Base-by-base conservation (phyloP, 2,329 filamentous ascomycete genomes). In the Colletotrichum falcatum region DNA sequence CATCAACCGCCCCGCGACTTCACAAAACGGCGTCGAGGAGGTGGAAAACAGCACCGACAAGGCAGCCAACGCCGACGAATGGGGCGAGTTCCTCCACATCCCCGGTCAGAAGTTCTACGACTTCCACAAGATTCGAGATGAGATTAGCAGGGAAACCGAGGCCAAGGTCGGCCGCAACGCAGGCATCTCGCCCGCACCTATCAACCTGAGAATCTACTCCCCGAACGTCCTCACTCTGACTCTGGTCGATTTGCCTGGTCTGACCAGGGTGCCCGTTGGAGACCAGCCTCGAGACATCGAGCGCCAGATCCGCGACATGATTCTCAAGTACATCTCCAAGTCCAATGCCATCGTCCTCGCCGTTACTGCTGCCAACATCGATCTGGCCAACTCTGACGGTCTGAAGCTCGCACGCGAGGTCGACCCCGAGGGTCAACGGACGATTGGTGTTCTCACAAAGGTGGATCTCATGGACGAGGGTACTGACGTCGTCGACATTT, bases 401-500 rank as follows among this genome's bases (percentile, higher is more conserved):
- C 84, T 99, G 80, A 98, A 99, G 85, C 88, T 99, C 75, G 96
- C 96, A 49, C 90, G 96, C 77, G 95, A 99, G 84, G 96, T 99
- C 51, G 96, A 99, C 77, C 95, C 95, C 3, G 95, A 99, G 80
- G 96, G 96, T 78, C 95, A 98, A 84, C 90, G 96, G 80, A 99
- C 96, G 60, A 99, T 99, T 75, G 96, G 96, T 88, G 96, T 99
- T 72, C 88, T 99, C 77, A 98, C 95, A 76, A 99, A 99, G 88
- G 95, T 99, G 72, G 96, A 99, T 84, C 84, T 99, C 79, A 99
- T 99, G 96, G 96, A 99, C 81, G 94, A 97, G 33, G 96, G 96
- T 65, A 99, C 96, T 63, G 96, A 99, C 78, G 96, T 98, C 51
- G 95, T 99, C 75, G 96, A 99, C 83, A 99, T 99, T 85, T 87